Evolutionary conservation across 768 basidiomycete species (phyloP).

Genomic region (Naganishia vaughanmartiniae): DNA sequence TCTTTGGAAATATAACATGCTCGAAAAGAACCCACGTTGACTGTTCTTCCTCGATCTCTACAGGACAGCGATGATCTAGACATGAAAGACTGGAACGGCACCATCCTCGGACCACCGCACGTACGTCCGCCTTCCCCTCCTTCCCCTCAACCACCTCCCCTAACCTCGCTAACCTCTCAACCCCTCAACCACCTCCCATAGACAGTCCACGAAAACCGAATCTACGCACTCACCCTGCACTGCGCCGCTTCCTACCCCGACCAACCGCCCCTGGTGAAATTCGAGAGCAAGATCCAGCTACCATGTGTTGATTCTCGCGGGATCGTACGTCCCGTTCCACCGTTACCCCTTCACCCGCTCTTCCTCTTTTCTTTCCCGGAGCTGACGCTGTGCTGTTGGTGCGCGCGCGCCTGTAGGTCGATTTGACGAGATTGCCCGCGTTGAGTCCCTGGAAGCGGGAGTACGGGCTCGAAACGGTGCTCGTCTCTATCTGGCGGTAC

Average conservation of each 20-base stretch:
- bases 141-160: neutral
- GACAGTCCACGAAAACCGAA: conserved; percentile 98
- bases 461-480: conserved; percentile 77
- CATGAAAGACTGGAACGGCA: conserved; percentile 99
- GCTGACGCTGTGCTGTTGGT: neutral
- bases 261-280: conserved; percentile 72
- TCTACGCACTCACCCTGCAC: conserved; percentile 88
- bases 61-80: conserved; percentile 87
- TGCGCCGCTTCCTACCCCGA: conserved; percentile 79
- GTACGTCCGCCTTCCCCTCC: conserved; percentile 56
- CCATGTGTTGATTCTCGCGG: conserved; percentile 82
- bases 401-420: conserved; percentile 57
- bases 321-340: conserved; percentile 49
- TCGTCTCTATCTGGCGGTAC: conserved; percentile 90
- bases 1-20: no score
- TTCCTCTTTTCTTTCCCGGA: neutral
- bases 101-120: conserved; percentile 97
- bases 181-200: conserved; percentile 44
- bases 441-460: conserved; percentile 72
- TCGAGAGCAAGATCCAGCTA: conserved; percentile 84
- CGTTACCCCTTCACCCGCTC: neutral
- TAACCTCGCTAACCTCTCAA: neutral
- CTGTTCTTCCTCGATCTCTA: neutral
- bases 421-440: conserved; percentile 67
- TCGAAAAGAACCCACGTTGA: neutral